Conservation (phyloP, 345 rosid genomes). For the Physaria fendleri region DNA sequence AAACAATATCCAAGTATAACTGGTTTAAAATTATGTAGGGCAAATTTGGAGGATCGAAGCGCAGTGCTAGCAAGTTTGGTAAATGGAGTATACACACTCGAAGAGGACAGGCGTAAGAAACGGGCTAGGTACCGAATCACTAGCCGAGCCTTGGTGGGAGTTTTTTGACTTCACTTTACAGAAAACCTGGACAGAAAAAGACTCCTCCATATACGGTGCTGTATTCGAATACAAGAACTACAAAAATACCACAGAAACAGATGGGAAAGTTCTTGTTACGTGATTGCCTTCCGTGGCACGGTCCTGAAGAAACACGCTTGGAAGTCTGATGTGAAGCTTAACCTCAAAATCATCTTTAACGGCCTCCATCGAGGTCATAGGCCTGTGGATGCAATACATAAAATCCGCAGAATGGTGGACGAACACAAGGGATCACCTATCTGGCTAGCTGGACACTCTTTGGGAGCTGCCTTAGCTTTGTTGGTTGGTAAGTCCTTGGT, state of each 20-base stretch:
- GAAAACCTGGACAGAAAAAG: conserved; percentile 35
- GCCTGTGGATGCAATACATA: conserved; percentile 34
- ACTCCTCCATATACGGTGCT: conserved; percentile 47
- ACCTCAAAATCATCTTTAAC: conserved; percentile 17
- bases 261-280: conserved; percentile 32
- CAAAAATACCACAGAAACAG: neutral
- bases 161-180: conserved; percentile 37
- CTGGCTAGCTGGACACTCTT: conserved; percentile 56
- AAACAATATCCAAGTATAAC: no score
- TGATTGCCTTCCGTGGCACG: conserved; percentile 57
- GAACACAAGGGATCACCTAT: conserved; percentile 18
- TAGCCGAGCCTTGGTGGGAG: conserved; percentile 55
- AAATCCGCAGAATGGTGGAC: conserved; percentile 19
- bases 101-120: conserved; percentile 38
- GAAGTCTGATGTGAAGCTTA: conserved; percentile 29
- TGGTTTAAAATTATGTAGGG: no score
- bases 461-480: conserved; percentile 50
- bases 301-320: conserved; percentile 18
- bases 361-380: conserved; percentile 36
- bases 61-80: conserved; percentile 46
- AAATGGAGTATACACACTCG: conserved; percentile 40
- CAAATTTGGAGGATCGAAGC: no score
- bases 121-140: conserved; percentile 29
- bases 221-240: conserved; percentile 24
- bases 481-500: conserved; percentile 43